Evolutionary conservation across 805 yeast species (phyloP), one percentile per base, ranked within the genome.

Genomic region (Candida adriatica): DNA sequence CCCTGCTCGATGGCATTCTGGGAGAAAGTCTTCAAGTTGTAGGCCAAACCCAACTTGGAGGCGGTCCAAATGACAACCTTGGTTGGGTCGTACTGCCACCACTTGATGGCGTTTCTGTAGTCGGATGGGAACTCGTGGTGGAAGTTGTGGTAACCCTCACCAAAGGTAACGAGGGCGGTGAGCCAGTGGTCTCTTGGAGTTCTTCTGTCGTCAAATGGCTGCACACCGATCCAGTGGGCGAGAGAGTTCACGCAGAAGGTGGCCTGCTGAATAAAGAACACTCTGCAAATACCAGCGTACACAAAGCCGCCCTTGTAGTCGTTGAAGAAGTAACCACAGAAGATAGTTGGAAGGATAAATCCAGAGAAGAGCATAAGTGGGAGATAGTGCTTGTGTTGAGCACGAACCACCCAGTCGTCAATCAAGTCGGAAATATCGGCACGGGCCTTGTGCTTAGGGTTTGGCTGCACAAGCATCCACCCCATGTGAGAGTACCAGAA

Each of bases 91-190:
- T 77, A 82, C 67, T 82, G 90, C 66, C 77, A 82, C 92, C 92
- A 82, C 55, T 75, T 79, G 52, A 82, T 68, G 25, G 92, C 92
- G 55, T 82, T 82, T 71, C 94, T 75, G 71, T 82, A 83, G 61
- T 83, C 94, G 15, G 84, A 72, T 49, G 94, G 92, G 70, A 82
- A 83, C 65, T 82, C 94, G 57, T 83, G 94, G 59, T 83, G 94
- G 75, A 82, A 83, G 62, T 83, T 83, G 53, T 83, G 92, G 68
- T 82, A 81, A 45, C 94, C 94, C 62, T 83, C 94, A 59, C 94
- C 94, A 50, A 82, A 81, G 1, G 94, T 83, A 37, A 81, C 86
- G 36, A 82, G 61, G 6, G 92, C 92, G 32, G 92, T 81, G 40
- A 83, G 49, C 53, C 75, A 72, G 59, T 81, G 87, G 60, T 83